These are phyloP conservation scores for Eimeria sp. DNA, from an alignment of 169 alveolate species.

Conservation along the genomic window DNA sequence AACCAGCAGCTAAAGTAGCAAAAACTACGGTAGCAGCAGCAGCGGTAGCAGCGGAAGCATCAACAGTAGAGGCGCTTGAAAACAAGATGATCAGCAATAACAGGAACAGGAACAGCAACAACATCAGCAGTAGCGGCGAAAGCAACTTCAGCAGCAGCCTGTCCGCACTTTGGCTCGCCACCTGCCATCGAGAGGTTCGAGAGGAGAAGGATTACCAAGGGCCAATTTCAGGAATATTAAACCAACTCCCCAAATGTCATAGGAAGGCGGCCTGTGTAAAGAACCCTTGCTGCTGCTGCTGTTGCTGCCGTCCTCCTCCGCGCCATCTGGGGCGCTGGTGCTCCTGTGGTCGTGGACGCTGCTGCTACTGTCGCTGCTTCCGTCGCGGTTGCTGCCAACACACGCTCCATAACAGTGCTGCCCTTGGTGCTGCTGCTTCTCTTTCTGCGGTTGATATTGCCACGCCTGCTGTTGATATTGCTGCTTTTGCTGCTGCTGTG, in stretches of 20 bases:
- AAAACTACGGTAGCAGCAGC: too few species aligned
- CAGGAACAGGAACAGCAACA: conserved; percentile 14
- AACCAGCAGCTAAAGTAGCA: not conserved
- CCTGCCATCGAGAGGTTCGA: conserved; percentile 11
- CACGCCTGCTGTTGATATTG: too few species aligned
- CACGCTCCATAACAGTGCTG: not conserved
- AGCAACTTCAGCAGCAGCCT: too few species aligned
- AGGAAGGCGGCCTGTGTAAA: conserved; percentile 19
- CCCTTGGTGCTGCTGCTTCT: not conserved
- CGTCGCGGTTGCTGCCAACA: not conserved
- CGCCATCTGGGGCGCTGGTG: not conserved
- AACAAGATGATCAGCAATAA: not conserved
- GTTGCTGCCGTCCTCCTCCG: not conserved
- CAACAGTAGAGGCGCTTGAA: not conserved
- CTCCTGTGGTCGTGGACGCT: not conserved
- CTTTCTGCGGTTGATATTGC: not conserved
- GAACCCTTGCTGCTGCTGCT: not conserved
- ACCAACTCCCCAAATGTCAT: conserved; percentile 72
- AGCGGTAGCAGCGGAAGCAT: too few species aligned
- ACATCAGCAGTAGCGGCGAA: not conserved
- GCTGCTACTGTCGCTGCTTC: not conserved
- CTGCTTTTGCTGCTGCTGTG: conserved; percentile 15
- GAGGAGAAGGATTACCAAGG: conserved; percentile 26
- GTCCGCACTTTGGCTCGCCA: not conserved
- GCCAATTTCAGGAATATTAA: conserved; percentile 31